phyloP scores from a whole-genome alignment of 2,329 filamentous ascomycete genomes.

The Diaporthe australafricana region DNA sequence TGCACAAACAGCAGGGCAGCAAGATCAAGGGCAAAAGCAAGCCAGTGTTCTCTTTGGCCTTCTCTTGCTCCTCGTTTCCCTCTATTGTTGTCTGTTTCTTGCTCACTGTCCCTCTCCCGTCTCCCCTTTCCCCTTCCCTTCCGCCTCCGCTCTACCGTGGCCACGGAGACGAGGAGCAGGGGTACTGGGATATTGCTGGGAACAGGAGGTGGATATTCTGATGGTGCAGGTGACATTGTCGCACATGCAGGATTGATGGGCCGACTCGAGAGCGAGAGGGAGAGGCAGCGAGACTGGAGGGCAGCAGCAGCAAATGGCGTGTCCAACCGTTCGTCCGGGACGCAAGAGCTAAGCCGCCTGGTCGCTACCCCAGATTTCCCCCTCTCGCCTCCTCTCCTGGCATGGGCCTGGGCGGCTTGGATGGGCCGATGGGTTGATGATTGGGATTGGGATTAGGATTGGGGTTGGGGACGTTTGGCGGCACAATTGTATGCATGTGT shows the following conservation, averaged over 20 bases:
- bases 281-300: background rate
- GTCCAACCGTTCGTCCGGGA: constrained; percentile 37
- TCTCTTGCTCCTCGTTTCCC: no score
- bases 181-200: background rate
- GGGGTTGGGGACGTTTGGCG: no score
- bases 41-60: no score
- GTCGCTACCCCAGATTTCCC: constrained; percentile 34
- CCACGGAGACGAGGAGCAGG: constrained; percentile 4
- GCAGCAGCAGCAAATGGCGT: constrained; percentile 13
- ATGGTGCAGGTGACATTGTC: constrained; percentile 18
- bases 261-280: background rate
- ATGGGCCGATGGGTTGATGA: background rate
- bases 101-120: background rate
- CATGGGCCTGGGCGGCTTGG: constrained; percentile 19
- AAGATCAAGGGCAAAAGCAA: no score
- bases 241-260: background rate
- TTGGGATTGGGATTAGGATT: background rate
- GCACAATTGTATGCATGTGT: background rate
- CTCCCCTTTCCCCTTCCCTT: no score
- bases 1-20: no score
- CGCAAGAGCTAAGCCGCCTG: constrained; percentile 15
- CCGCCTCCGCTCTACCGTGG: constrained; percentile 14
- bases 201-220: background rate
- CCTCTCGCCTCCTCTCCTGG: constrained; percentile 20
- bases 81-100: no score